A percentile compares a stretch with the other conserved stretches of the same genome.
Evolutionary conservation across 2,329 filamentous ascomycete genomes (phyloP).

Genomic region (Coleophoma eucalyptorum): DNA sequence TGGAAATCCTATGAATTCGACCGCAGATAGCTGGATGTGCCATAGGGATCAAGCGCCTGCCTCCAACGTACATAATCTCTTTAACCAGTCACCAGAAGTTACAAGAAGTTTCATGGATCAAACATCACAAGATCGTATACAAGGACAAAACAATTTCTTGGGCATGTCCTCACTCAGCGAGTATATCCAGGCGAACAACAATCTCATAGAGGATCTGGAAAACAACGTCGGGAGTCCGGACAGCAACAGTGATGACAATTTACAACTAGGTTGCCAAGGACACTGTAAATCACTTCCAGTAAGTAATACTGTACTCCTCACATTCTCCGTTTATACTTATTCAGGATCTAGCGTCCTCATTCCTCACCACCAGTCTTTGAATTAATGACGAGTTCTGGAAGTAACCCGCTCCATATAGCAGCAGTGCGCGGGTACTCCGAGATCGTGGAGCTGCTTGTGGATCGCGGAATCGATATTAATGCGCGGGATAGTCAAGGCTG

Average conservation of each 20-base stretch:
- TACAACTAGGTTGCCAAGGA: not conserved
- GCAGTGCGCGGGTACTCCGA: constrained; percentile 1
- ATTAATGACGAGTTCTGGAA: not conserved
- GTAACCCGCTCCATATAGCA: constrained; percentile 4
- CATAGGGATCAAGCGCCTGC: not conserved
- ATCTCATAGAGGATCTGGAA: not conserved
- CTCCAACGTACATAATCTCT: not conserved
- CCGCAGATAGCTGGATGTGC: not conserved
- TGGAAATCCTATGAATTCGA: not conserved
- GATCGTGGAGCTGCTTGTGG: not conserved
- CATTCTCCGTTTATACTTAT: not conserved
- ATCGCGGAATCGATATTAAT: not conserved
- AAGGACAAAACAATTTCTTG: not conserved
- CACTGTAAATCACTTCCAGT: not conserved
- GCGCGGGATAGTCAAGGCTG: not conserved
- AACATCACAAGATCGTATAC: not conserved
- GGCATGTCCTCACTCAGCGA: not conserved
- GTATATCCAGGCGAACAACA: not conserved
- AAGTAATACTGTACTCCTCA: not conserved
- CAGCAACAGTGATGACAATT: not conserved
- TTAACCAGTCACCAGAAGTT: not conserved
- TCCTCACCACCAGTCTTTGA: not conserved
- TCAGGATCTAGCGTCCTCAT: not conserved
- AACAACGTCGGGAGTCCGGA: not conserved
- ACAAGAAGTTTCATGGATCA: not conserved